Conservation (phyloP, 768 basidiomycete genomes). For the Suillus tomentosus region DNA sequence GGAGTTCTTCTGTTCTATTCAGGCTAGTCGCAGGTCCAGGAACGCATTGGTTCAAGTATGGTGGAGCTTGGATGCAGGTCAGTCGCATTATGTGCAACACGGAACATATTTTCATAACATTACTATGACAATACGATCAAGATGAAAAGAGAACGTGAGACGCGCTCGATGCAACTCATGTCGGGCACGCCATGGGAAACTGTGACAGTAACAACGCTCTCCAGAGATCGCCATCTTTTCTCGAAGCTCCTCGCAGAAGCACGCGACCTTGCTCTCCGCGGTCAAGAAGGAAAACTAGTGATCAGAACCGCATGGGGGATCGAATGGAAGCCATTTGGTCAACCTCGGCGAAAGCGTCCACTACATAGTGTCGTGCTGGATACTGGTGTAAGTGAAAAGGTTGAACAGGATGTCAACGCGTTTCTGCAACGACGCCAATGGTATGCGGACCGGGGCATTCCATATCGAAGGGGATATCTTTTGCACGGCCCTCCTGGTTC, state of each 20-base stretch:
- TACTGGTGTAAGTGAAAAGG: constrained; percentile 76
- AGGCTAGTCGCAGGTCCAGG: constrained; percentile 96
- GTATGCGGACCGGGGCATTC: constrained; percentile 99
- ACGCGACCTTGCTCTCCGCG: constrained; percentile 81
- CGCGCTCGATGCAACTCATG: constrained; percentile 87
- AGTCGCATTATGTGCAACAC: constrained; percentile 12
- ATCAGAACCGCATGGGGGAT: constrained; percentile 96
- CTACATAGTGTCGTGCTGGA: constrained; percentile 87
- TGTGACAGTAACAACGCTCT: constrained; percentile 89
- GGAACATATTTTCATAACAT: constrained; percentile 9
- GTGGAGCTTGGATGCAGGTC: constrained; percentile 96
- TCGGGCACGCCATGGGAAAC: constrained; percentile 98
- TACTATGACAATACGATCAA: constrained; percentile 33
- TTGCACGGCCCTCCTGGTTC: constrained; percentile 96
- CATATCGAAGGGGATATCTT: constrained; percentile 94
- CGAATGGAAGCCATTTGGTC: constrained; percentile 95
- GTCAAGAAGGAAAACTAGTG: constrained; percentile 91
- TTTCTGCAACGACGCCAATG: constrained; percentile 86
- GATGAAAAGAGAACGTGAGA: constrained; percentile 95
- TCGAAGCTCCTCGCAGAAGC: constrained; percentile 83
- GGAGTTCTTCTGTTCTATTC: constrained; percentile 87
- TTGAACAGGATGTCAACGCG: constrained; percentile 77
- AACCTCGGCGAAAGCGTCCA: constrained; percentile 84
- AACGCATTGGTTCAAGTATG: constrained; percentile 88
- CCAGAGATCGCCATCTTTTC: constrained; percentile 82